Evolutionary conservation across 2,329 filamentous ascomycete genomes (phyloP), one percentile per base, ranked within the genome.

Genomic region (Fusarium sulawesiense): DNA sequence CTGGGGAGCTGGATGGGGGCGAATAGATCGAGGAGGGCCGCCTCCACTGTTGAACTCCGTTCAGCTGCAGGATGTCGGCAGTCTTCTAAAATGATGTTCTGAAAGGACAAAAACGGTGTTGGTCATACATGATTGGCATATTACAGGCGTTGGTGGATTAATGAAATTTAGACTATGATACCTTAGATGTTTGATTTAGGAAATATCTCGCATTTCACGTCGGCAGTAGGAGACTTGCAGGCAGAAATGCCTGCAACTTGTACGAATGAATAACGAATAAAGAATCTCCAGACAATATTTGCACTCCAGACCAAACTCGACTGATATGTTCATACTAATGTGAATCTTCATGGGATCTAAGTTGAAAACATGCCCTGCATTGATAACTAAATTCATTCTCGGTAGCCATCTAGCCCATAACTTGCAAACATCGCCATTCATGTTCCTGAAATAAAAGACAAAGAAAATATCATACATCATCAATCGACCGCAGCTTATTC

Each of bases 21-120:
- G 76, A 21, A 76, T 77, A 23, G 76, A 77, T 8, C 62, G 76
- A 59, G 76, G 76, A 56, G 71, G 71, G 9, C 76, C 72, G 1
- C 75, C 76, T 30, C 75, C 76, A 2, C 23, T 76, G 45, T 32
- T 76, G 46, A 76, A 75, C 13, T 68, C 71, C 6, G 74, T 76
- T 32, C 75, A 78, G 50, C 60, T 80, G 40, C 79, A 78, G 32
- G 79, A 80, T 53, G 79, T 80, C 5, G 79, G 79, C 21, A 77
- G 74, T 60, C 60, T 80, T 13, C 53, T 76, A 49, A 73, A 74
- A 51, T 72, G 65, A 67, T 57, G 46, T 45, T 40, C 58, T 40
- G 37, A 27, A 25, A 54, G 21, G 40, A 41, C 11, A 56, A 58
- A 61, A 57, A 18, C 25, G 49, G 56, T 57, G 46, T 54, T 65